Conservation (phyloP, 2,329 filamentous ascomycete species). For the Fusarium tricinctum region DNA sequence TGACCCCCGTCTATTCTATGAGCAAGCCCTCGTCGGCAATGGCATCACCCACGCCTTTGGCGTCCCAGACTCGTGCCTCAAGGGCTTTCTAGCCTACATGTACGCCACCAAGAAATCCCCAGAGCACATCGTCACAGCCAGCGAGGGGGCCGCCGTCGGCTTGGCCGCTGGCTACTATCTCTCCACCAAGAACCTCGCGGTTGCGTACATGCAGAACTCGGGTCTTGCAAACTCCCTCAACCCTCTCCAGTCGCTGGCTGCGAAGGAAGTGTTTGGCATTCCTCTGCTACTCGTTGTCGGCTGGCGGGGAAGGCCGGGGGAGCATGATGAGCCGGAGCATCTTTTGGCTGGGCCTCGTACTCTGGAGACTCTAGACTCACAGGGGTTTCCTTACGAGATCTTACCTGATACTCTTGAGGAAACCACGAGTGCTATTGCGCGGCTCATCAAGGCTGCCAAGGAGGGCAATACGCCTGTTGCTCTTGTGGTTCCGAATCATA, state of each 20-base stretch:
- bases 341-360: constrained; percentile 5
- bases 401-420: constrained; percentile 1
- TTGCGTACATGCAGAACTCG: constrained; percentile 9
- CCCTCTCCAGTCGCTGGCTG: constrained; percentile 16
- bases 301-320: constrained; percentile 12
- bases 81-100: background rate
- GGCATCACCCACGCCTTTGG: constrained; percentile 7
- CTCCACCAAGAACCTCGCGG: background rate
- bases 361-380: constrained; percentile 1
- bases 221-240: constrained; percentile 17
- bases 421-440: background rate
- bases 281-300: constrained; percentile 21
- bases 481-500: constrained; percentile 4
- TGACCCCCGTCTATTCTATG: constrained; percentile 12
- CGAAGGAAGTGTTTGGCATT: constrained; percentile 26
- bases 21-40: constrained; percentile 5
- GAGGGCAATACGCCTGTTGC: background rate
- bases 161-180: constrained; percentile 8
- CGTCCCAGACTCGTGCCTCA: constrained; percentile 7
- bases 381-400: constrained; percentile 8
- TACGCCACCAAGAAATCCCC: constrained; percentile 1
- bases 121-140: constrained; percentile 6
- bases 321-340: constrained; percentile 10
- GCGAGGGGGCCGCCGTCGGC: constrained; percentile 3
- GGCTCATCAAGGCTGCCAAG: constrained; percentile 3